phyloP scores from a whole-genome alignment of 345 rosid species.

The thale cress (Arabidopsis thaliana) region DNA sequence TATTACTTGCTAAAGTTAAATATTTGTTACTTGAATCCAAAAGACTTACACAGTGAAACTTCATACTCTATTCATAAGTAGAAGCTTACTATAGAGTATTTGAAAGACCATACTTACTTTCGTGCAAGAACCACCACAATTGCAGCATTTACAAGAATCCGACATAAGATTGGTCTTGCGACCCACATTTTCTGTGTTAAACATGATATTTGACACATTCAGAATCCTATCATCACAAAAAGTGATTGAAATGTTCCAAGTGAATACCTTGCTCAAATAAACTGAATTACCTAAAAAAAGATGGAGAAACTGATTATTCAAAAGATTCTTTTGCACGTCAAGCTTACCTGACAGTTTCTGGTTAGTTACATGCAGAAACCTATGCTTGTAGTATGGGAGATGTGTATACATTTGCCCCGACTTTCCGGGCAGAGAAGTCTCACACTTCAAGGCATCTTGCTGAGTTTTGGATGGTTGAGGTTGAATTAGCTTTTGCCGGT shows the following conservation, averaged over 20 bases:
- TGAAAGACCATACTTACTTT: slow-evolving; percentile 71
- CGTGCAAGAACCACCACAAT: slow-evolving; percentile 78
- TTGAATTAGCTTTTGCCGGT: slow-evolving; percentile 85
- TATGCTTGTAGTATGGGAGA: slow-evolving; percentile 60
- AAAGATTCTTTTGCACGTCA: slow-evolving; percentile 80
- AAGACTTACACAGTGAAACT: slow-evolving; percentile 37
- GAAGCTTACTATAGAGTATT: slow-evolving; percentile 71
- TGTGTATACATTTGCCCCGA: slow-evolving; percentile 92
- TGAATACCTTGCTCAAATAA: slow-evolving; percentile 72
- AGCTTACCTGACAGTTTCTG: slow-evolving; percentile 90
- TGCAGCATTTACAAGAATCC: slow-evolving; percentile 79
- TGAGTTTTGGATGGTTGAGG: slow-evolving; percentile 97
- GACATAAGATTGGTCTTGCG: slow-evolving; percentile 74
- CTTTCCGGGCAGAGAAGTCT: slow-evolving; percentile 88
- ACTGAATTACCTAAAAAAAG: slow-evolving; percentile 74
- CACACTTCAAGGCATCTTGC: slow-evolving; percentile 96
- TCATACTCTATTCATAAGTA: slow-evolving; percentile 83
- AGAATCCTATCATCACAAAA: slow-evolving; percentile 84
- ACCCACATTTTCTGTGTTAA: slow-evolving; percentile 79
- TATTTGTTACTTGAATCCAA: too few species aligned
- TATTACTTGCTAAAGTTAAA: too few species aligned
- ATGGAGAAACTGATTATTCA: slow-evolving; percentile 71
- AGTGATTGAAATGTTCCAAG: slow-evolving; percentile 98
- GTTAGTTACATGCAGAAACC: slow-evolving; percentile 86
- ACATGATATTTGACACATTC: slow-evolving; percentile 63